These are phyloP conservation scores for Parathielavia appendiculata DNA, from an alignment of 495 filamentous ascomycete species.

Conservation along the genomic window DNA sequence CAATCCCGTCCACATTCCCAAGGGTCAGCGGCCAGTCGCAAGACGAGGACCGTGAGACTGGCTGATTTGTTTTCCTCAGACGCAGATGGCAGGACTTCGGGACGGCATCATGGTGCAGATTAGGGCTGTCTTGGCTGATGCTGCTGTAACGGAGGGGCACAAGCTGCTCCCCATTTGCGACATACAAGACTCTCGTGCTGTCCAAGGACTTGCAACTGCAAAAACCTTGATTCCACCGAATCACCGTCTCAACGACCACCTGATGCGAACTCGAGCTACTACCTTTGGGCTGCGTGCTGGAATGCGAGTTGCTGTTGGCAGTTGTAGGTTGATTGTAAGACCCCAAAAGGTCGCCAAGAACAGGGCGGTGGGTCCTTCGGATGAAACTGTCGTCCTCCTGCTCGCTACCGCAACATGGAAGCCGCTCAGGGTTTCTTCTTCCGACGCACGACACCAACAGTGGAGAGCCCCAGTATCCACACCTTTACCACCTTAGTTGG, in stretches of 20 bases:
- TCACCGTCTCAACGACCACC: too few relatives aligned
- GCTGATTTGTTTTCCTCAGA: conserved; percentile 3
- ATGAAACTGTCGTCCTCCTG: not conserved
- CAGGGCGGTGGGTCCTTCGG: not conserved
- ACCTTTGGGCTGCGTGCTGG: too few relatives aligned
- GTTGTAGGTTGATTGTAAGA: not conserved
- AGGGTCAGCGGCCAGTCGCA: not conserved
- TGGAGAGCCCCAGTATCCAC: not conserved
- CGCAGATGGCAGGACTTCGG: conserved; percentile 6
- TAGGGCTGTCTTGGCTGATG: not conserved
- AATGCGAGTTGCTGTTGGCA: not conserved
- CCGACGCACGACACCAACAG: not conserved
- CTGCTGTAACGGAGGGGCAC: not conserved
- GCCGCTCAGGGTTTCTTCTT: not conserved
- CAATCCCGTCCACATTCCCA: not conserved
- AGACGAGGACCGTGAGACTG: not conserved
- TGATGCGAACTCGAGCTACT: too few relatives aligned
- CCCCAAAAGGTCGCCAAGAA: not conserved
- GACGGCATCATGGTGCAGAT: conserved; percentile 12
- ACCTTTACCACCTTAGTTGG: not conserved
- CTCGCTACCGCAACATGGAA: not conserved
- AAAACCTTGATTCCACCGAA: too few relatives aligned
- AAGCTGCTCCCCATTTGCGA: not conserved
- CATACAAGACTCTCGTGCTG: not conserved
- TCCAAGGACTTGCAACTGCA: too few relatives aligned